A percentile compares a stretch with the other conserved stretches of the same genome.
These are phyloP conservation scores for Penicillium sp. DNA, from an alignment of 2,329 filamentous ascomycete genomes.

Conservation along the genomic window DNA sequence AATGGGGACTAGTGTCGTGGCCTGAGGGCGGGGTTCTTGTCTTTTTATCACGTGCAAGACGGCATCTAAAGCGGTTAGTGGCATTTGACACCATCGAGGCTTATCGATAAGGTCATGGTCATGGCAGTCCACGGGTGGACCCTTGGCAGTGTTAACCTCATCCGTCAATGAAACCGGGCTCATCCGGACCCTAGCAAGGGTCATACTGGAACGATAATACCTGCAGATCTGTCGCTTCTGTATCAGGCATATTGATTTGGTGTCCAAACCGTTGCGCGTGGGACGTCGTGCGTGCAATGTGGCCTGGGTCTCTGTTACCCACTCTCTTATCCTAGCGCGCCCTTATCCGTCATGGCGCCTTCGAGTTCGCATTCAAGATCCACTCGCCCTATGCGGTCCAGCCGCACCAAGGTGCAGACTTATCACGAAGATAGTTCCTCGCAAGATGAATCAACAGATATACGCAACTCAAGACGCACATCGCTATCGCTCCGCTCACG, in stretches of 20 bases:
- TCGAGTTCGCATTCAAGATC: constrained; percentile 22
- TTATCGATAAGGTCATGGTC: constrained; percentile 26
- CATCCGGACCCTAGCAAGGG: not conserved
- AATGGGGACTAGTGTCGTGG: constrained; percentile 23
- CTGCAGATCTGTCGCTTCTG: not conserved
- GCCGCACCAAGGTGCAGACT: constrained; percentile 36
- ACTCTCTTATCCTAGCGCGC: constrained; percentile 12
- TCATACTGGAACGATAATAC: not conserved
- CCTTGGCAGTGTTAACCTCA: constrained; percentile 12
- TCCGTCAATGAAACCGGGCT: constrained; percentile 1
- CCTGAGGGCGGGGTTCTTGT: constrained; percentile 30
- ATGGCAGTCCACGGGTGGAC: constrained; percentile 2
- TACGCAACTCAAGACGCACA: constrained; percentile 14
- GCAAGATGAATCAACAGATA: constrained; percentile 25
- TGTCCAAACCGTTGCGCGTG: not conserved
- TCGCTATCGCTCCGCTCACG: constrained; percentile 35
- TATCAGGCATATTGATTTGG: not conserved
- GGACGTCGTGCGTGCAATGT: constrained; percentile 9
- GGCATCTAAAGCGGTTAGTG: not conserved
- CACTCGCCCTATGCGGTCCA: constrained; percentile 38
- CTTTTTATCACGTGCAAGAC: constrained; percentile 18
- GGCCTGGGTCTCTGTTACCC: not conserved
- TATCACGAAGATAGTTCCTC: constrained; percentile 41
- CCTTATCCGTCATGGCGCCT: constrained; percentile 31
- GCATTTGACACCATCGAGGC: not conserved